Evolutionary conservation across 2,329 filamentous ascomycete genomes (phyloP), one percentile per base, ranked within the genome.

Genomic region (Leptoxyphium fumago): DNA sequence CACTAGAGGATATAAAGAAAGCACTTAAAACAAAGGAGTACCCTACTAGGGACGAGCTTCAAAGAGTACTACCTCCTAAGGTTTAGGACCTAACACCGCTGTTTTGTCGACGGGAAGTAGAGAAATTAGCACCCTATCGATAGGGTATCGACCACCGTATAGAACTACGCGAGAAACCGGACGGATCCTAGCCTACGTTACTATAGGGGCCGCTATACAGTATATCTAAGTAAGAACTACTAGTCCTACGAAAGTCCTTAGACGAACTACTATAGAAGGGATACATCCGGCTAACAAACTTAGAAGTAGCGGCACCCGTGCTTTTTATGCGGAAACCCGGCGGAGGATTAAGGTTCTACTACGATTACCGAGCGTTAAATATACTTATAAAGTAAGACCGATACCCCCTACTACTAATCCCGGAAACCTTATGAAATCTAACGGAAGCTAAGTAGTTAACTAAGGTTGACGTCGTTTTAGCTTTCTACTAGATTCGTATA

Each of bases 331-430:
- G n/a, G 29, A 32, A 32, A 32, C 53, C 52, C 5, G 52, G 56
- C 40, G 47, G 55, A 2, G 50, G 45, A 8, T 43, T 61, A 10
- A 46, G 50, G 15, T 43, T 66, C 38, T 65, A 49, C 49, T 50
- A 66, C 5, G 52, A 67, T 45, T 68, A 66, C 48, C 40, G 52
- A 42, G 46, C 29, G 1, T 48, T 66, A 1, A 67, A 66, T 42
- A 45, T 46, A 0, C 46, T 63, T 14, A 64, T 54, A 3, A 53
- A 55, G 21, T 63, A 65, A 49, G 53, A 65, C 45, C 41, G 51
- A 1, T 61, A 61, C 46, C 49, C 50, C 2, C 42, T 64, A 21
- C 59, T 51, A 0, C 44, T 62, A 2, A 61, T 66, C 34, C 44
- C 41, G 10, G 54, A 67, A 43, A 58, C 55, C 0, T 43, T 60